Evolutionary conservation across 208 protist genomes (phyloP).

Genomic region (Naegleria fowleri): DNA sequence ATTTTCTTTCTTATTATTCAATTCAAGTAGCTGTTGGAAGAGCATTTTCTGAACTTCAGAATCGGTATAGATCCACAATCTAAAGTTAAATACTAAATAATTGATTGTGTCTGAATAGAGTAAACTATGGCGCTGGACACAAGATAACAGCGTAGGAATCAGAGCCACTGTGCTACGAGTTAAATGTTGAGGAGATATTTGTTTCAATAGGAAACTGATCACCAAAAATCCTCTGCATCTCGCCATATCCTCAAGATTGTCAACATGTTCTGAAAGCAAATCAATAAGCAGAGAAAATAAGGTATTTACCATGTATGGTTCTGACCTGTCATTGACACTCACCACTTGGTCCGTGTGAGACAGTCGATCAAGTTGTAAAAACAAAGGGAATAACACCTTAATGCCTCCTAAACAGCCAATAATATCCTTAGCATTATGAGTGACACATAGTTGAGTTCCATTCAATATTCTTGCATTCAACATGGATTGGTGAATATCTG

Average conservation of each 20-base stretch:
- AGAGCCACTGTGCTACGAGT: neutral
- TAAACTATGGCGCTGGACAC: neutral
- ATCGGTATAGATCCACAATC: conserved; percentile 24
- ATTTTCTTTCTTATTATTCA: neutral
- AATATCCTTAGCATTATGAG: conserved; percentile 23
- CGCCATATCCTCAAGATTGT: conserved; percentile 17
- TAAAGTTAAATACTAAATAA: neutral
- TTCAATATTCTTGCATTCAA: neutral
- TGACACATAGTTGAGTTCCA: conserved; percentile 24
- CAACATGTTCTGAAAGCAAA: neutral
- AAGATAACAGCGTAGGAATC: neutral
- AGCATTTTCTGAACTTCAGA: neutral
- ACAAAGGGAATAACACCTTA: conserved; percentile 21
- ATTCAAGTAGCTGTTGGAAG: neutral
- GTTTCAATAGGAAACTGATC: conserved; percentile 17
- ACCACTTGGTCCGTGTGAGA: neutral
- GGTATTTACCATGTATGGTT: neutral
- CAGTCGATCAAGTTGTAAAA: conserved; percentile 18
- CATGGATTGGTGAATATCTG: neutral
- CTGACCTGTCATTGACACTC: neutral
- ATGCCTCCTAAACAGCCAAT: conserved; percentile 31
- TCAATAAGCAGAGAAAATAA: conserved; percentile 16
- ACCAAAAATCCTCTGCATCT: conserved; percentile 14
- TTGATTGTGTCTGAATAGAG: neutral
- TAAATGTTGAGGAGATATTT: conserved; percentile 22